Base-by-base conservation (phyloP, 208 protist species). In the Crithidia fasciculata region DNA sequence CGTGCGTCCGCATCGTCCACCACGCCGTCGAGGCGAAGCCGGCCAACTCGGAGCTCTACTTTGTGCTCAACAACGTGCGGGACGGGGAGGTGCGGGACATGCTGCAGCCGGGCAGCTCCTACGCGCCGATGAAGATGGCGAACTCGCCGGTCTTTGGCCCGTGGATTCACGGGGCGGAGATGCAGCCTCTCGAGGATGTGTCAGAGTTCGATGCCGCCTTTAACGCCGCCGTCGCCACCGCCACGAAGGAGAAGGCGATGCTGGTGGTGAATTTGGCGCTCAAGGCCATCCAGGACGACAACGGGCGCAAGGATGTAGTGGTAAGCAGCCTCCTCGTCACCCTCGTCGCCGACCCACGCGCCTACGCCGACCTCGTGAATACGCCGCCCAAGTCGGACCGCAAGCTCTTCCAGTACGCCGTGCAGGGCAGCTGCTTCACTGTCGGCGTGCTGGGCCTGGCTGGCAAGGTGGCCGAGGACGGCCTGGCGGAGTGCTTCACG, bases 121-220 rank as follows among this genome's bases (percentile, higher is more conserved):
- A 78, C 68, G 47, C 57, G 15, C 8, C 62, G 47, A 40, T 83
- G 58, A 18, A 28, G 54, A n/a, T 81, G 63, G 71, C 74, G 41
- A 84, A 73, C 52, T 92, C 87, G 36, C 87, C 82, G 12, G 72
- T 89, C n/a, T 89, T 89, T 59, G 87, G 87, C 12, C 87, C 87
- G 5, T 81, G 63, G 55, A 62, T 85, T 13, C 28, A 74, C 62
- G 74, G 59, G 41, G 67, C 80, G 36, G 74, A 67, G 62, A 71
- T 89, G 66, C 43, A 67, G 60, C 74, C 19, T 12, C 15, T 86
- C 5, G 60, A 40, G n/a, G 74, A 66, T 16, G 50, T 65, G 37
- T 54, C 52, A 3, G 40, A 41, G 19, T 76, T 89, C 16, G 73
- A 84, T 60, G 13, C 5, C 28, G 50, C 64, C 47, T 68, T 89